Percentiles rank a stretch among this genome's conserved stretches.
Conservation (phyloP, 2,329 filamentous ascomycete genomes). For the Rutstroemia sp. region DNA sequence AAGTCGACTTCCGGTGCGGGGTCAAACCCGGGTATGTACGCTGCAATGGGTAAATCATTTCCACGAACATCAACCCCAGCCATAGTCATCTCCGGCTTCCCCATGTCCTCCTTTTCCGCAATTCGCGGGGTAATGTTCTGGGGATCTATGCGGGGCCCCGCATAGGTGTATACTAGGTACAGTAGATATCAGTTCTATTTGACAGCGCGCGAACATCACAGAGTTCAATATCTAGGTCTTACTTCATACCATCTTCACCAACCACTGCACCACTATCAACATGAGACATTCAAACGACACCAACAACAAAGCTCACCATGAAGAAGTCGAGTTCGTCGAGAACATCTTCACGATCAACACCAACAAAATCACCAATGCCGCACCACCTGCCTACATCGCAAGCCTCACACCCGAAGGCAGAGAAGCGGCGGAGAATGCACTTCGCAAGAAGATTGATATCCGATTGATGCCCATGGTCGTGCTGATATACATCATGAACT, state of each 20-base stretch:
- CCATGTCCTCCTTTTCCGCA: constrained; percentile 1
- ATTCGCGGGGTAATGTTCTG: neutral
- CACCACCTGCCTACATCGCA: constrained; percentile 30
- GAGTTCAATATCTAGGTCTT: too few relatives aligned
- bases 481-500: constrained; percentile 65
- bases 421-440: constrained; percentile 42
- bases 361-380: constrained; percentile 3
- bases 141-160: constrained; percentile 2
- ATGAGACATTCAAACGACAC: neutral
- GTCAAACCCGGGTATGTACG: too few relatives aligned
- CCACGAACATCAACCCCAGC: too few relatives aligned
- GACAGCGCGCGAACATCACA: too few relatives aligned
- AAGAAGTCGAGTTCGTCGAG: constrained; percentile 9
- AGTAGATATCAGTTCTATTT: too few relatives aligned
- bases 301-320: neutral
- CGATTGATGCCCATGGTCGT: constrained; percentile 60
- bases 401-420: constrained; percentile 45
- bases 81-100: too few relatives aligned
- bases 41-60: too few relatives aligned
- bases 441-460: constrained; percentile 58
- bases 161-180: neutral
- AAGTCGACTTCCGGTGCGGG: too few relatives aligned
- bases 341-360: neutral
- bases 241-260: neutral
- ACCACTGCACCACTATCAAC: neutral